Base-by-base conservation (phyloP, 495 filamentous ascomycete species). In the Acidomyces sp. region DNA sequence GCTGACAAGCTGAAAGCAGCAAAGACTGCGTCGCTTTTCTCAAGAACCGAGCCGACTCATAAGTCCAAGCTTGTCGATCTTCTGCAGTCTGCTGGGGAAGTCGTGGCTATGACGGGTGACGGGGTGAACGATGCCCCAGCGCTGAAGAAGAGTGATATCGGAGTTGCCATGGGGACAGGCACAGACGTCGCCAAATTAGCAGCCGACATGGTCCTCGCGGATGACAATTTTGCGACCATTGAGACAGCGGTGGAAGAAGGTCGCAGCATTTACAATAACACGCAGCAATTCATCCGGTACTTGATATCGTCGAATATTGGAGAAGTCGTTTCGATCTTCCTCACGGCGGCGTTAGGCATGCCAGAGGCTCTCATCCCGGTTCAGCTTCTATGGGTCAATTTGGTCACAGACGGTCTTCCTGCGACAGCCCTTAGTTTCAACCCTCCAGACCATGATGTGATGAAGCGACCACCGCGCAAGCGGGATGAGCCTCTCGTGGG, bases 41-140 rank as follows among this genome's bases (percentile, higher is more conserved):
- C 92, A n/a, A 77, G 92, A 37, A 93, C 90, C 19, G 92, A 99
- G 62, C 92, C 92, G 27, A 70, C 67, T 20, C 92, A 99, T 69
- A 99, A 99, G 69, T 88, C 82, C 5, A 84, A 81, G 62, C 75
- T 99, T 20, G 88, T 99, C 30, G 92, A 99, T 62, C 77, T 96
- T 21, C 80, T 99, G 41, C 92, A 99, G 61, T 82, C 82, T 19
- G 65, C 82, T 46, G 83, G 85, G 46, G 84, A 96, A 58, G 92
- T 99, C 20, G 92, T 99, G 44, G 92, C 92, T 46, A 99, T 99
- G 92, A 99, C 92, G 44, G 92, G 92, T 51, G 92, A 99, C 58
- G 92, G 92, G 57, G 92, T 99, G 61, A 99, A 99, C 55, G 92
- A 99, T 65, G 92, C 92, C 1, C 92, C 92, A 28, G 92, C 92